phyloP scores from a whole-genome alignment of 495 filamentous ascomycete species.

The Lichina pygmaea region DNA sequence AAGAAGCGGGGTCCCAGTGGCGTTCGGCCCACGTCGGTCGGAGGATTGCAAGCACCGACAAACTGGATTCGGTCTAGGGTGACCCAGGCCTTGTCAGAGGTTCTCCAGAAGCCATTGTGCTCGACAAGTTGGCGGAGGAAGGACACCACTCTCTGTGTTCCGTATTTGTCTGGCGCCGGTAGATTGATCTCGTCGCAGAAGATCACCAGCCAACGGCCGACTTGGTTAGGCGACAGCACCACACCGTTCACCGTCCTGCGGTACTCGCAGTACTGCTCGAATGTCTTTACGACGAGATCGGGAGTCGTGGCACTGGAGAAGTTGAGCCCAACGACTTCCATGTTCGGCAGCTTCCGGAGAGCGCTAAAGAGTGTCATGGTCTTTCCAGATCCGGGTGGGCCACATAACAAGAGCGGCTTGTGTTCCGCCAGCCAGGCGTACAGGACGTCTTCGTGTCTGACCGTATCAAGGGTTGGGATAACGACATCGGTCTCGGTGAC shows the following conservation, averaged over 20 bases:
- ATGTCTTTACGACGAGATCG: constrained; percentile 91
- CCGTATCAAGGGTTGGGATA: constrained; percentile 87
- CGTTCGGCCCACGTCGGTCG: constrained; percentile 92
- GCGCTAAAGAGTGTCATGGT: constrained; percentile 99
- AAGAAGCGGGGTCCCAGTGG: constrained; percentile 82
- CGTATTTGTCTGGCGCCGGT: constrained; percentile 94
- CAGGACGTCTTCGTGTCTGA: constrained; percentile 88
- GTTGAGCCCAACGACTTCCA: constrained; percentile 97
- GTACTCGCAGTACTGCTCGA: constrained; percentile 98
- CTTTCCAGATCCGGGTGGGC: constrained; percentile 94
- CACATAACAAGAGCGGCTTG: constrained; percentile 86
- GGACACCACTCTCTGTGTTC: constrained; percentile 86
- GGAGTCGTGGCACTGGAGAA: constrained; percentile 97
- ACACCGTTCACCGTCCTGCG: constrained; percentile 93
- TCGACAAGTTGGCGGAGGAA: constrained; percentile 93
- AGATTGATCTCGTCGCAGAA: constrained; percentile 99
- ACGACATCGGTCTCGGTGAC: constrained; percentile 93
- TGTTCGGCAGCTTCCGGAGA: constrained; percentile 80
- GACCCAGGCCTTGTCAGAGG: constrained; percentile 93
- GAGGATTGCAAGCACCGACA: constrained; percentile 94
- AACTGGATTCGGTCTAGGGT: constrained; percentile 95
- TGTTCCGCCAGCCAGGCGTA: constrained; percentile 99
- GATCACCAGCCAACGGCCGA: constrained; percentile 90
- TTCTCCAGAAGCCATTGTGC: constrained; percentile 97
- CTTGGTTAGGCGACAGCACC: constrained; percentile 82